Base-by-base conservation (phyloP, 306 rosid genomes). In the Argentina anserina region DNA sequence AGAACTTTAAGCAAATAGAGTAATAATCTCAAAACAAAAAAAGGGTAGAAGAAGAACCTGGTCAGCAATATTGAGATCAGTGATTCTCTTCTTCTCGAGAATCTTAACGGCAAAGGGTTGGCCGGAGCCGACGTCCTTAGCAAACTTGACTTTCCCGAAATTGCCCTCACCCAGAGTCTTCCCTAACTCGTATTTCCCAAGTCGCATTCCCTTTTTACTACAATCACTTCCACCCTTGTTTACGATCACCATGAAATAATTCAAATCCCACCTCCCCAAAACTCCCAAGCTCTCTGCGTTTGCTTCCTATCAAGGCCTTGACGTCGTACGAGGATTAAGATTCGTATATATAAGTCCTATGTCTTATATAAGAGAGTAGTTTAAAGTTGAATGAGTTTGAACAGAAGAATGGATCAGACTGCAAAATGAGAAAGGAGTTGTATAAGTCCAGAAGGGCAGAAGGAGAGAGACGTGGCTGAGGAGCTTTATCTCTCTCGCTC, bases 131-230 rank as follows among this genome's bases (percentile, higher is more conserved):
- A 78, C 71, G 83, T 90, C 73, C 68, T 36, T 82, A 0, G 96
- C 98, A 10, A 90, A 82, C 67, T 90, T 93, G 0, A 93, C 98
- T 78, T 93, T 93, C 0, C 97, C 98, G 53, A 93, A 90, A 83
- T 89, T 93, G 17, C 98, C 98, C 63, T 93, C 94, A 1, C 98
- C 98, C 0, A 93, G 83, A 31, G 85, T 93, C 77, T 84, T 84
- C 18, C 98, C 98, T 67, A 93, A 72, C 64, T 86, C 89, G 73
- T 93, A 90, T 76, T 90, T 93, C 28, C 96, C 98, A 26, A 89
- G 81, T 75, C 52, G 82, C 84, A 80, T 81, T 85, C 81, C 84
- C 72, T 76, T 33, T 9, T 6, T 6, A 20, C 12, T 17, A 6
- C 5, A 29, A 49, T 3, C 11, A 29, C 67, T 11, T 17, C 18